Percentiles rank a stretch among this genome's conserved stretches.
Evolutionary conservation across 345 rosid species (phyloP).

Genomic region (Pugionium cornutum): DNA sequence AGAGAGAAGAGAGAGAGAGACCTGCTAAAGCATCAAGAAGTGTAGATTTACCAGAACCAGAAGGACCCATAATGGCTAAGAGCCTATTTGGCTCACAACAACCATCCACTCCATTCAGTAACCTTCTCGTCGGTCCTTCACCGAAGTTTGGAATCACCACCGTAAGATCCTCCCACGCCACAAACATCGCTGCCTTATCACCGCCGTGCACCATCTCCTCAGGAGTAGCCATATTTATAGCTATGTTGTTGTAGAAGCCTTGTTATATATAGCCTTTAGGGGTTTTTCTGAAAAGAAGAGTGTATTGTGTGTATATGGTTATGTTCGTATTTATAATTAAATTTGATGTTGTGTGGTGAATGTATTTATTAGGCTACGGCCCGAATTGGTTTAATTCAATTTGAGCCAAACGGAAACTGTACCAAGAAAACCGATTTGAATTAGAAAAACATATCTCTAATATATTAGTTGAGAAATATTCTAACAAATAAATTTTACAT

Average conservation of each 20-base stretch:
- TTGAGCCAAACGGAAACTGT: no score
- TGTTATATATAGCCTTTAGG: constrained; percentile 11
- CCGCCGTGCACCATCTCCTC: constrained; percentile 25
- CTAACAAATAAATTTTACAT: no score
- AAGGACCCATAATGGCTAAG: constrained; percentile 93
- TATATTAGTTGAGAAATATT: no score
- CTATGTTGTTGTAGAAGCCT: constrained; percentile 6
- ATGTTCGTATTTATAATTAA: no score
- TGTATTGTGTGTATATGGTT: no score
- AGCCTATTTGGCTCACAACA: constrained; percentile 74
- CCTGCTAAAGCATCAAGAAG: constrained; percentile 90
- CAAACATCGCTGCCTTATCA: constrained; percentile 33
- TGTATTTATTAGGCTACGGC: no score
- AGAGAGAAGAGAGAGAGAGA: constrained; percentile 21
- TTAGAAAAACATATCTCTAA: no score
- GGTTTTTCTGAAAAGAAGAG: background rate
- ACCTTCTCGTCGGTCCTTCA: constrained; percentile 53
- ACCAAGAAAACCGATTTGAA: no score
- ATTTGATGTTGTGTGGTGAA: no score
- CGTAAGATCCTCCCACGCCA: constrained; percentile 74
- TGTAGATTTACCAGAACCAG: constrained; percentile 91
- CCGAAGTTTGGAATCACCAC: constrained; percentile 72
- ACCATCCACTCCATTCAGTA: constrained; percentile 71
- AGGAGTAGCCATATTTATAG: constrained; percentile 25
- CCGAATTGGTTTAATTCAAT: no score